Conservation (phyloP, 257 asterid genomes). For the Nicotiana benthamiana region DNA sequence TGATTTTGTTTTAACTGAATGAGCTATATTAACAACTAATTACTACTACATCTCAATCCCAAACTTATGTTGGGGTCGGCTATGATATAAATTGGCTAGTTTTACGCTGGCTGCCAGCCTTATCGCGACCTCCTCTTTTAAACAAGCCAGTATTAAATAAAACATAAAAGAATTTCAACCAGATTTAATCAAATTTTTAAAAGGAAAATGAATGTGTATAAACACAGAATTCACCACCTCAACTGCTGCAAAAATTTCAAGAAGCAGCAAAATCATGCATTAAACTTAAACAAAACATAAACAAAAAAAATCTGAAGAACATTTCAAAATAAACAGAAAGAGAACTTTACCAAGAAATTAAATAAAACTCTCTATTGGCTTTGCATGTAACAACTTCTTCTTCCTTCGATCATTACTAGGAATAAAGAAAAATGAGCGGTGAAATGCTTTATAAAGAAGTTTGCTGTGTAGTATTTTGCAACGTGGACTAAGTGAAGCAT, state of each 20-base stretch:
- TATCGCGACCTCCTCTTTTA: too few species aligned
- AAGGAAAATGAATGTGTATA: neutral
- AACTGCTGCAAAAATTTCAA: neutral
- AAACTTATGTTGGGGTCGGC: too few species aligned
- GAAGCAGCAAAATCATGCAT: neutral
- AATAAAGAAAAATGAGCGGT: neutral
- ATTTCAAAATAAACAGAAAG: neutral
- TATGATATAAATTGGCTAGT: too few species aligned
- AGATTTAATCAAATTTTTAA: neutral
- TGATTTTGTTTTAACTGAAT: too few species aligned
- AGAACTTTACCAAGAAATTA: neutral
- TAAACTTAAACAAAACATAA: neutral
- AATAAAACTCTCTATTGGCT: neutral
- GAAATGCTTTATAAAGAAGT: neutral
- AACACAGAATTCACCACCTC: neutral
- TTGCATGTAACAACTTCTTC: neutral
- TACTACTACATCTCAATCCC: too few species aligned
- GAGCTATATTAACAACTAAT: too few species aligned
- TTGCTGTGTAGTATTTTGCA: neutral
- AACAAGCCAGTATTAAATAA: too few species aligned
- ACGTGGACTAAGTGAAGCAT: neutral
- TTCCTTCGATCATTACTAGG: neutral
- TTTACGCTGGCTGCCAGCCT: too few species aligned
- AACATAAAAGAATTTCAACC: too few species aligned
- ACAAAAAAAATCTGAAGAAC: neutral